Evolutionary conservation across 495 filamentous ascomycete genomes (phyloP), one percentile per base, ranked within the genome.

Genomic region (Neurospora cerealis): DNA sequence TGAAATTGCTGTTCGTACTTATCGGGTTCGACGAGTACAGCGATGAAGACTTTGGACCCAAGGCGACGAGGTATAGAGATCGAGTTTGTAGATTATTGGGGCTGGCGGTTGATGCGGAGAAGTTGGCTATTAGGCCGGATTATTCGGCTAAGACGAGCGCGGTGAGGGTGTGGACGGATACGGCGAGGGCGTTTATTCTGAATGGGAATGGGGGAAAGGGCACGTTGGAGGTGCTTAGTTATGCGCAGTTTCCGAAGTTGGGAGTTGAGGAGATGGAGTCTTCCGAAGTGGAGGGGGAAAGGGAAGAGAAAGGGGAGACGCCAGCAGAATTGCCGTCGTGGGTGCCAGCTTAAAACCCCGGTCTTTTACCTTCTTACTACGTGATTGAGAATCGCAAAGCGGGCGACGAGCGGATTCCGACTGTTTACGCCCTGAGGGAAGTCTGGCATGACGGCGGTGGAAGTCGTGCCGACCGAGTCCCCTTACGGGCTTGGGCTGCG

Each of bases 221-320:
- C 0, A 19, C 38, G 19, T 44, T 77, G 21, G 75, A 71, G 4
- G 17, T 73, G n/a, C 48, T 77, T 11, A 71, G 44, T 21, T 73
- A 48, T 38, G 66, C 73, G 69, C 46, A 72, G 38, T 71, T 69
- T 32, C 75, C 75, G 17, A 77, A 77, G 70, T 8, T 41, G 13
- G 19, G 0, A 4, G 5, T n/a, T 2, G 36, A 60, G 7, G 37
- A 48, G 3, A 48, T 48, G 44, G 44, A 24, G 24, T 28, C 24
- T 28, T 28, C 24, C 24, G 1, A 28, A 28, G 24, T 28, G 24
- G 24, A 28, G 2, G 24, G 24, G 24, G 24, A 28, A 28, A 2
- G 24, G 24, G 44, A 48, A 48, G 19, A 0, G 44, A 8, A 48
- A 48, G 44, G 8, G 9, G 44, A 48, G 1, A 28, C 24, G 24